Base-by-base conservation (phyloP, 2,329 filamentous ascomycete genomes). In the Claviceps sp. region DNA sequence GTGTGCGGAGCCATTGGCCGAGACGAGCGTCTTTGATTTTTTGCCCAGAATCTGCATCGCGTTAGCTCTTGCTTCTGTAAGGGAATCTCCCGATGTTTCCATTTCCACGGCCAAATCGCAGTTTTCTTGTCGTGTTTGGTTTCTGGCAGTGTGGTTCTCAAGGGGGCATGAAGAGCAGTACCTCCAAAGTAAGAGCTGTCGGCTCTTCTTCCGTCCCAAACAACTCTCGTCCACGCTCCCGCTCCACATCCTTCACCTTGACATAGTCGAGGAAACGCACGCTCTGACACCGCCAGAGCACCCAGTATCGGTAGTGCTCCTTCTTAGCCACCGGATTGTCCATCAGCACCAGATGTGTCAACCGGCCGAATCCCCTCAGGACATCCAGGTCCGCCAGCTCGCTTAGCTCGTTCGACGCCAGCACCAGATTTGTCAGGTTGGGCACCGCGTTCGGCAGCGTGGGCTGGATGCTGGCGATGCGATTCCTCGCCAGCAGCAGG, bases 291-390 rank as follows among this genome's bases (percentile, higher is more conserved):
- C 84, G 81, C 85, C 87, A 96, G 55, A 98, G 79, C 30, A 95
- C 73, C 85, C 88, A 98, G 66, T 85, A 85, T 50, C 93, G 85
- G 72, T 97, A 98, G 70, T 96, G 74, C 88, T 97, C 90, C 71
- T 91, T 95, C 73, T 85, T 86, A 24, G 86, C 82, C 7, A 97
- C 86, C 0, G 93, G 91, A 66, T 97, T 97, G 55, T 94, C 90
- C 52, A 85, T 66, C 65, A 97, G 66, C 41, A 86, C 82, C 61
- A 98, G 67, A 69, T 95, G 88, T 53, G 84, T 89, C 67, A 98
- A 69, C 53, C 77, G 76, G 52, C 72, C 64, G 61, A 94, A 84
- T 20, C 74, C 74, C 30, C 75, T 77, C 59, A 98, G 71, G n/a
- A 84, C 78, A 62, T 96, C 90, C 55, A 97, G 66, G 66, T 98